These are phyloP conservation scores for Candida glaebosa DNA, from an alignment of 805 yeast species.

Conservation along the genomic window DNA sequence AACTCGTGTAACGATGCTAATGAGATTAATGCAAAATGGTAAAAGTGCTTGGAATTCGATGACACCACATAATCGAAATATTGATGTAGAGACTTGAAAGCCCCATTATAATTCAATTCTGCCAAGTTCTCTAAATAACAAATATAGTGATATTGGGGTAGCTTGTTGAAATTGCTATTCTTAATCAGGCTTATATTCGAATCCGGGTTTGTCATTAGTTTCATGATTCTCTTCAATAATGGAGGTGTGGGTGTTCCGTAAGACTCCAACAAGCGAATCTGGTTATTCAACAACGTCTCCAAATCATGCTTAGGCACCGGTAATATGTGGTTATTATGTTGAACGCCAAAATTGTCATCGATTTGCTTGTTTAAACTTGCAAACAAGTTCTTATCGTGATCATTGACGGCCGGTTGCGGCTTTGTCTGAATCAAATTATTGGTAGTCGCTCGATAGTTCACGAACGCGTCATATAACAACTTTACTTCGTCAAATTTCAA, in stretches of 20 bases:
- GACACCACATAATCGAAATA: slow-evolving; percentile 79
- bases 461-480: slow-evolving; percentile 31
- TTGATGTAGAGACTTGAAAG: slow-evolving; percentile 47
- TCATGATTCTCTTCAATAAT: slow-evolving; percentile 38
- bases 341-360: slow-evolving; percentile 8
- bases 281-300: slow-evolving; percentile 47
- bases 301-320: slow-evolving; percentile 52
- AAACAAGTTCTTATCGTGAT: slow-evolving; percentile 15
- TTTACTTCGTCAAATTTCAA: slow-evolving; percentile 37
- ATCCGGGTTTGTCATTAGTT: slow-evolving; percentile 42
- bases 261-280: slow-evolving; percentile 49
- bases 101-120: slow-evolving; percentile 58
- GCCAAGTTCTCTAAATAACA: slow-evolving; percentile 57
- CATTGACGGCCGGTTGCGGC: background rate
- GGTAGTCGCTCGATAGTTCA: slow-evolving; percentile 28
- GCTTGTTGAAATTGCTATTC: slow-evolving; percentile 24
- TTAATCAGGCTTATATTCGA: slow-evolving; percentile 37
- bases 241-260: slow-evolving; percentile 50
- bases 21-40: slow-evolving; percentile 73
- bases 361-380: slow-evolving; percentile 13
- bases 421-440: background rate
- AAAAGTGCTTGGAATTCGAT: slow-evolving; percentile 56
- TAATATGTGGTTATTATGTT: slow-evolving; percentile 7
- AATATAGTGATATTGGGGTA: slow-evolving; percentile 49
- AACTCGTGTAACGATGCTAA: slow-evolving; percentile 69